Evolutionary conservation across 306 rosid genomes (phyloP), one percentile per base, ranked within the genome.

Genomic region (Sphenostylis stenocarpa): DNA sequence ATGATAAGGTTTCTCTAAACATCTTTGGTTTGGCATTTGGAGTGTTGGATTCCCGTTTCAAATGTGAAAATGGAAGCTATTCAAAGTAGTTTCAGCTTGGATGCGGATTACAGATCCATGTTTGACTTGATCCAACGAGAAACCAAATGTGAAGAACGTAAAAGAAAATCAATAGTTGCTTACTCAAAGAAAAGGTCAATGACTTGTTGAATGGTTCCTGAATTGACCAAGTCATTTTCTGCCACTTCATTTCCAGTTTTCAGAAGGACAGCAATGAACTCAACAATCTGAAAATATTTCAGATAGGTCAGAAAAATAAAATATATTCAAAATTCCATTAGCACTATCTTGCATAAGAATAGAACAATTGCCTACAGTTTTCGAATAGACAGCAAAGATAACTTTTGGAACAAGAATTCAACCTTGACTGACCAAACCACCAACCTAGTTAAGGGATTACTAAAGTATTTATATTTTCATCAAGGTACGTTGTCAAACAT

Each of bases 101-200:
- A 36, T 36, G 41, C 8, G 41, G 41, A 38, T 38, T 3, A 38
- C 9, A 13, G 13, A 38, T 9, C 43, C 43, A 38, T 0, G 2
- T 38, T 26, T 38, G 43, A 38, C 12, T 29, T 38, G 43, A 9
- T 38, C 43, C 9, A 10, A 9, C 2, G 13, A 2, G 8, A 38
- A 38, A 38, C 43, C 8, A 9, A 38, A 38, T 13, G 9, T 38
- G 43, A 3, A 29, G 23, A 43, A 29, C 23, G 28, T 57, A 60
- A 52, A 63, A 11, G 7, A 57, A 77, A 43, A 33, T 47, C 58
- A 13, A 43, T 53, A 61, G 53, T 53, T 38, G 65, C 99, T 88
- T 90, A 96, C 99, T 92, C 98, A 44, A 96, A 96, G 87, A 96
- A 96, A 77, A 96, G 98, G 86, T 91, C 94, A 82, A 96, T 89